Evolutionary conservation across 371 early-diverging fungal species (phyloP).

Genomic region (Fennellomyces sp.): DNA sequence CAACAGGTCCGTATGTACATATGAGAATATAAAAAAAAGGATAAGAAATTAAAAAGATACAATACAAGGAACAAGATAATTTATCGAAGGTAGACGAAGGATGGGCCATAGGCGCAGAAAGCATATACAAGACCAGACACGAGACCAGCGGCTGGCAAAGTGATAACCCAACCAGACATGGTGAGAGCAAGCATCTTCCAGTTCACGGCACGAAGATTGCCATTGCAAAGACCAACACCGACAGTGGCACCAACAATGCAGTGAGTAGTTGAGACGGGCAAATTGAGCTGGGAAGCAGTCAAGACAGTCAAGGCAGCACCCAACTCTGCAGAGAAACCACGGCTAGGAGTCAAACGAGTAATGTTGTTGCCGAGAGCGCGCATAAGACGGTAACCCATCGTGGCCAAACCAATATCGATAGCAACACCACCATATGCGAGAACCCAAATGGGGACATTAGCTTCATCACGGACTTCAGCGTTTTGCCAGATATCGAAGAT

Average conservation of each 20-base stretch:
- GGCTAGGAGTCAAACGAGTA: slow-evolving; percentile 81
- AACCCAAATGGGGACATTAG: slow-evolving; percentile 75
- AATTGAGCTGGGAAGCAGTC: slow-evolving; percentile 78
- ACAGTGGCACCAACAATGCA: slow-evolving; percentile 87
- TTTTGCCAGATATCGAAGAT: slow-evolving; percentile 75
- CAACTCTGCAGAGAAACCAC: slow-evolving; percentile 87
- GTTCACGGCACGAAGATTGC: slow-evolving; percentile 72
- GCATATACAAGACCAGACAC: slow-evolving; percentile 73
- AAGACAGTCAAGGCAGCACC: slow-evolving; percentile 84
- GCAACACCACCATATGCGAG: slow-evolving; percentile 77
- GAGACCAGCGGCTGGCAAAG: slow-evolving; percentile 77
- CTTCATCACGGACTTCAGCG: slow-evolving; percentile 39
- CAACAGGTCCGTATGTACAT: not conserved
- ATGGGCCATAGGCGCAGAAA: slow-evolving; percentile 62
- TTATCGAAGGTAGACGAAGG: slow-evolving; percentile 15
- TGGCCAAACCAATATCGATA: slow-evolving; percentile 80
- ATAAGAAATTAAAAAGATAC: not conserved
- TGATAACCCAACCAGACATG: slow-evolving; percentile 79
- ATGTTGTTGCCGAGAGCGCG: slow-evolving; percentile 82
- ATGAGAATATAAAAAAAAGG: not conserved
- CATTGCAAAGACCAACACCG: slow-evolving; percentile 84
- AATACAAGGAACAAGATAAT: not conserved
- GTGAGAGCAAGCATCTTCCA: slow-evolving; percentile 79
- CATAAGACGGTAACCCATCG: slow-evolving; percentile 77
- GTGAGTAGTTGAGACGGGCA: slow-evolving; percentile 90